These are phyloP conservation scores for Cryptosporidium sp. DNA, from an alignment of 169 alveolate genomes.

Conservation along the genomic window DNA sequence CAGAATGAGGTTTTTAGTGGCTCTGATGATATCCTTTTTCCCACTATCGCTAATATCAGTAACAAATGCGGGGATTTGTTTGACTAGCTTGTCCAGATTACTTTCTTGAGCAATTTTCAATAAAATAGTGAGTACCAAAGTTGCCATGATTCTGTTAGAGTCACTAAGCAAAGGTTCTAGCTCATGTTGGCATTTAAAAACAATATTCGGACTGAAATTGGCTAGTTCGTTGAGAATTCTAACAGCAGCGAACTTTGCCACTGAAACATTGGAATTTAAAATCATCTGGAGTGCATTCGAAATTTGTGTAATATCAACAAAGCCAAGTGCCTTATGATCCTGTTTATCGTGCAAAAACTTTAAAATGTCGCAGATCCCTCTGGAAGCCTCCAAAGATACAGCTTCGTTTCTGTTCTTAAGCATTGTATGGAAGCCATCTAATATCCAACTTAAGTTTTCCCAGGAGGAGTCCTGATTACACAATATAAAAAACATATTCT, in stretches of 20 bases:
- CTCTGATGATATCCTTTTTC: constrained; percentile 91
- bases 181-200: constrained; percentile 86
- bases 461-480: constrained; percentile 15
- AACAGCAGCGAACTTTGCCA: constrained; percentile 90
- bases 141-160: constrained; percentile 92
- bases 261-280: constrained; percentile 85
- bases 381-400: constrained; percentile 86
- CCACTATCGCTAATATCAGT: constrained; percentile 88
- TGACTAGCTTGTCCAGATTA: constrained; percentile 92
- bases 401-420: constrained; percentile 82
- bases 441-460: constrained; percentile 59
- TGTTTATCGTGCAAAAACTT: constrained; percentile 48
- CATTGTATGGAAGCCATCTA: constrained; percentile 78
- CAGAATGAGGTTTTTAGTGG: constrained; percentile 91
- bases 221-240: constrained; percentile 86
- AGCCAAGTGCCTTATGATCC: constrained; percentile 46
- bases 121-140: constrained; percentile 94
- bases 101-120: constrained; percentile 95
- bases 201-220: constrained; percentile 81
- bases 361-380: constrained; percentile 80
- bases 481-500: constrained; percentile 27
- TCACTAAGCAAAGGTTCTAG: constrained; percentile 91
- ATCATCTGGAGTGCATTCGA: constrained; percentile 82
- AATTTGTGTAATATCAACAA: constrained; percentile 34
- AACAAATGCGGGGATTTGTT: constrained; percentile 87